phyloP scores from a whole-genome alignment of 164 flowering plant genomes.

The Berberis thunbergii region DNA sequence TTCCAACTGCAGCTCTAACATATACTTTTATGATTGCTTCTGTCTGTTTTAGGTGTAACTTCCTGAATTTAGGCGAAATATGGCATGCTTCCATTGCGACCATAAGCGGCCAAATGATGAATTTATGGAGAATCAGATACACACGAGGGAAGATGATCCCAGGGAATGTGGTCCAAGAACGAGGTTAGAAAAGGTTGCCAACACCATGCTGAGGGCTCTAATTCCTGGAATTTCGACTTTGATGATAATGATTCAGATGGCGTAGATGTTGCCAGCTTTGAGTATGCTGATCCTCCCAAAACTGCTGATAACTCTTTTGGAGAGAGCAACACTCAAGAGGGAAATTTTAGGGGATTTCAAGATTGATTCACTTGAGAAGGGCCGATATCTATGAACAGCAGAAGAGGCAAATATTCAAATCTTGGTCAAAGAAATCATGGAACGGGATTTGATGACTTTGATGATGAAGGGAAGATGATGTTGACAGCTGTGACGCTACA shows the following conservation, averaged over 20 bases:
- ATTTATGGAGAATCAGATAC: constrained; percentile 45
- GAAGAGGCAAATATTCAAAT: constrained; percentile 24
- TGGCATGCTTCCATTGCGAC: constrained; percentile 92
- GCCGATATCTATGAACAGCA: constrained; percentile 18
- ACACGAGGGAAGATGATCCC: constrained; percentile 25
- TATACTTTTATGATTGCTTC: constrained; percentile 2
- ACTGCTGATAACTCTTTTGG: constrained; percentile 29
- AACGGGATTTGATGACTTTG: constrained; percentile 87
- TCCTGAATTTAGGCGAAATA: constrained; percentile 89
- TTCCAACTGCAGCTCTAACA: constrained; percentile 3
- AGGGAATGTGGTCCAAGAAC: constrained; percentile 17
- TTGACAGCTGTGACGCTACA: constrained; percentile 80
- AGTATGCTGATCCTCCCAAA: constrained; percentile 76
- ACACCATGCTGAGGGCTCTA: constrained; percentile 37
- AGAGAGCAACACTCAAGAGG: constrained; percentile 17
- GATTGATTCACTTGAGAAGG: constrained; percentile 19
- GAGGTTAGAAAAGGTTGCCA: constrained; percentile 35
- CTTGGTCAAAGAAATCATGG: constrained; percentile 22
- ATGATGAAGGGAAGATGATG: constrained; percentile 76
- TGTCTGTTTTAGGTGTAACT: constrained; percentile 68
- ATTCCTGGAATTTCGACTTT: constrained; percentile 95
- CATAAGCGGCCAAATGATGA: constrained; percentile 87
- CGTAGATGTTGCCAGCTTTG: constrained; percentile 97
- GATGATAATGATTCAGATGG: constrained; percentile 99
- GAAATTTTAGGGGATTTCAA: constrained; percentile 20